A percentile compares a stretch with the other conserved stretches of the same genome.
These are phyloP conservation scores for Phytopythium helicoides DNA, from an alignment of 352 stramenopile species.

Conservation along the genomic window DNA sequence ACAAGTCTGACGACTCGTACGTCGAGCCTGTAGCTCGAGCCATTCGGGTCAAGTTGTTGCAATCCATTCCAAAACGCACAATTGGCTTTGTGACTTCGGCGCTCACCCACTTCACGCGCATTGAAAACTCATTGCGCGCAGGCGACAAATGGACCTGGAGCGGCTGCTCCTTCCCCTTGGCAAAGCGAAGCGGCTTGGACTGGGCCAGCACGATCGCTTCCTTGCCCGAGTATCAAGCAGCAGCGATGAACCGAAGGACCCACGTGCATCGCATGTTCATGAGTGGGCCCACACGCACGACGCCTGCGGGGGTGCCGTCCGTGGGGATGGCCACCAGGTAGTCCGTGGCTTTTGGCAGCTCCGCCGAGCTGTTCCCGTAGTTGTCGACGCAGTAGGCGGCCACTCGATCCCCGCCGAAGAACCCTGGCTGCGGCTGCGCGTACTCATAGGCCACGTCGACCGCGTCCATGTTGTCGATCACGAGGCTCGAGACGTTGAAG, in stretches of 20 bases:
- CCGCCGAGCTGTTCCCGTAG: constrained; percentile 1
- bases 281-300: constrained; percentile 32
- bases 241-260: constrained; percentile 34
- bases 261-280: constrained; percentile 51
- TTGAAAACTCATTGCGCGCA: constrained; percentile 29
- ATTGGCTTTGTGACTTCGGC: constrained; percentile 29
- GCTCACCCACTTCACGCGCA: constrained; percentile 59
- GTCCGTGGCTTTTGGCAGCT: constrained; percentile 12
- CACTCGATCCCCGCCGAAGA: constrained; percentile 19
- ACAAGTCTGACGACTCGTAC: constrained; percentile 33
- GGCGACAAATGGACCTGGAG: constrained; percentile 40
- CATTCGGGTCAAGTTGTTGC: constrained; percentile 11
- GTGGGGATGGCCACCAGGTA: constrained; percentile 25
- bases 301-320: constrained; percentile 13
- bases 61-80: constrained; percentile 32
- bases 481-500: constrained; percentile 26
- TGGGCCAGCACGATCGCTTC: constrained; percentile 24
- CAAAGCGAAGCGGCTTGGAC: constrained; percentile 29
- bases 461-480: constrained; percentile 27
- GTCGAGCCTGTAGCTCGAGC: constrained; percentile 18
- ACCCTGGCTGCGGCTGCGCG: constrained; percentile 18
- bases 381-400: constrained; percentile 35
- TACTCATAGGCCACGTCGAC: constrained; percentile 41
- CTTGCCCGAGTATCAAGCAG: constrained; percentile 5
- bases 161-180: constrained; percentile 31